Conservation (phyloP, 257 asterid genomes). For the Lycium barbarum region DNA sequence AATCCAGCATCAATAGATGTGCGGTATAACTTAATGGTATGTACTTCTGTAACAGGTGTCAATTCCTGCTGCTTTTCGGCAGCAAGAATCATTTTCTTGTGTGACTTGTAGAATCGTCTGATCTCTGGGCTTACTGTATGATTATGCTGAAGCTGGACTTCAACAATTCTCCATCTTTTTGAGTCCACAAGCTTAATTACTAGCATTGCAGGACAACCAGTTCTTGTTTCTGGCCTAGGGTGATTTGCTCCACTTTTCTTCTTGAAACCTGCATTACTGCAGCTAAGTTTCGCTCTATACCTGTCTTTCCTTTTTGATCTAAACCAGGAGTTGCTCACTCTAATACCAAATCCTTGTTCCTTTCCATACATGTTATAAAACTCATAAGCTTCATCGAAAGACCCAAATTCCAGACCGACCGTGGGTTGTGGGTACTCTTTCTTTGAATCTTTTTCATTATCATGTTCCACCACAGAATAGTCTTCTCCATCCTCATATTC, state of each 20-base stretch:
- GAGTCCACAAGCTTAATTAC: constrained; percentile 63
- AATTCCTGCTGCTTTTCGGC: constrained; percentile 43
- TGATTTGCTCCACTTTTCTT: constrained; percentile 62
- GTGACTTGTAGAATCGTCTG: constrained; percentile 64
- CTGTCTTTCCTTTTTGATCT: constrained; percentile 68
- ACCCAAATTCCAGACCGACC: constrained; percentile 62
- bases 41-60: constrained; percentile 54
- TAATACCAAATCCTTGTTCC: constrained; percentile 65
- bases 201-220: constrained; percentile 72
- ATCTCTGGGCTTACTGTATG: constrained; percentile 64
- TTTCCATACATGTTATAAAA: constrained; percentile 65
- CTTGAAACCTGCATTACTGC: constrained; percentile 73
- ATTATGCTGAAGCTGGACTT: constrained; percentile 64
- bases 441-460: constrained; percentile 41
- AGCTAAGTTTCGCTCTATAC: constrained; percentile 69
- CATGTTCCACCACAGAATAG: constrained; percentile 41
- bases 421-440: constrained; percentile 44
- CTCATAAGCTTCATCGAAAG: constrained; percentile 64
- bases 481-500: constrained; percentile 55
- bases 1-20: constrained; percentile 42
- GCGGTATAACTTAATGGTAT: constrained; percentile 60
- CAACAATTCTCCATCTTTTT: constrained; percentile 63
- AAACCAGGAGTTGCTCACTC: constrained; percentile 76
- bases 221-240: constrained; percentile 72
- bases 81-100: constrained; percentile 62